Base-by-base conservation (phyloP, 75 land plant genomes). In the Ceratopteris richardii region DNA sequence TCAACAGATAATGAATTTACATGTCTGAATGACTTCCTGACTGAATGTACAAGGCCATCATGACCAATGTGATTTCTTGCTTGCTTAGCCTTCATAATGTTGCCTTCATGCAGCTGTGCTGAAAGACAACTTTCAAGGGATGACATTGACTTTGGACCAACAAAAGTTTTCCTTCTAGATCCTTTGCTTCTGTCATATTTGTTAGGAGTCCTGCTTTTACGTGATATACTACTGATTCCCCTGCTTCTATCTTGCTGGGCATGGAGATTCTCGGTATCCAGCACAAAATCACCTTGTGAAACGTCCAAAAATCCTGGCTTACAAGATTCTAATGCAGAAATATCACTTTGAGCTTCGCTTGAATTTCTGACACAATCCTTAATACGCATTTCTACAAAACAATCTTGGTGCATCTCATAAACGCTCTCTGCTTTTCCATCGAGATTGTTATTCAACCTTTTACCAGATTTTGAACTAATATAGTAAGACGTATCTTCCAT, bases 61-160 rank as follows among this genome's bases (percentile, higher is more conserved):
- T n/a, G n/a, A n/a, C n/a, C n/a, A n/a, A n/a, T n/a, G n/a, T n/a
- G n/a, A n/a, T n/a, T n/a, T n/a, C n/a, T n/a, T n/a, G n/a, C n/a
- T n/a, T n/a, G n/a, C n/a, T n/a, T n/a, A n/a, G n/a, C n/a, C n/a
- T n/a, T n/a, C n/a, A n/a, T n/a, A n/a, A n/a, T n/a, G n/a, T n/a
- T n/a, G n/a, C n/a, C n/a, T n/a, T 31, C 67, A 55, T 44, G 59
- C 23, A 78, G 29, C 63, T 83, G 88, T 57, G 88, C 80, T 31
- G 60, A 40, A 2, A 81, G 66, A 52, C 88, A 78, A 44, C 84
- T 88, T 55, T 83, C 85, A 27, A 77, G 43, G 13, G 93, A 72
- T 52, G 76, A 54, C 29, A 88, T 51, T 0, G 85, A 79, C 71
- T 75, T 74, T n/a, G 66, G 56, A 20, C 53, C 61, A 59, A 43